These are phyloP conservation scores for Passalora sequoiae DNA, from an alignment of 2,329 filamentous ascomycete genomes.

Conservation along the genomic window DNA sequence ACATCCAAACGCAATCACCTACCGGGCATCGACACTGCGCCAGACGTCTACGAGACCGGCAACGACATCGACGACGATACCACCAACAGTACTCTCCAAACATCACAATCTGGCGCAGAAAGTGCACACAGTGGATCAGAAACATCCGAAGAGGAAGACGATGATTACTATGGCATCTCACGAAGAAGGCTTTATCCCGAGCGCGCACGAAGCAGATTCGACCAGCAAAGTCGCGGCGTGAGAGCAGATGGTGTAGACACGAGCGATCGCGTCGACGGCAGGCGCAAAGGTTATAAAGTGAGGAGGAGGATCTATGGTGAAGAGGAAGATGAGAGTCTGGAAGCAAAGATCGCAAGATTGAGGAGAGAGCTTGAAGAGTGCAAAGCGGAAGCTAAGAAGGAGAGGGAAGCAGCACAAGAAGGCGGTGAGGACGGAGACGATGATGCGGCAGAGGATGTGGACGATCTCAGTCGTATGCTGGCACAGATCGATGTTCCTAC, in stretches of 20 bases:
- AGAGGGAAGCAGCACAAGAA: slow-evolving; percentile 41
- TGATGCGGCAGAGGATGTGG: slow-evolving; percentile 52
- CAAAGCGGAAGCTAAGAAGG: slow-evolving; percentile 38
- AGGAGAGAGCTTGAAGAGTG: slow-evolving; percentile 71
- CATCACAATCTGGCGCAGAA: slow-evolving; percentile 13
- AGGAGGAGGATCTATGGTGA: slow-evolving; percentile 49
- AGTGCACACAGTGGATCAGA: slow-evolving; percentile 7
- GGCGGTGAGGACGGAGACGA: slow-evolving; percentile 42
- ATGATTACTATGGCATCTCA: slow-evolving; percentile 59
- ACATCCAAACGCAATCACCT: slow-evolving; percentile 18
- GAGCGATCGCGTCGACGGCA: slow-evolving; percentile 78
- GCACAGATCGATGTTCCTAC: slow-evolving; percentile 54
- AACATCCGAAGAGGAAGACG: slow-evolving; percentile 40
- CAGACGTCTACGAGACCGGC: slow-evolving; percentile 97
- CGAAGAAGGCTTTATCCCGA: slow-evolving; percentile 70
- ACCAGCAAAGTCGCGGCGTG: slow-evolving; percentile 58
- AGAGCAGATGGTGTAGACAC: slow-evolving; percentile 79
- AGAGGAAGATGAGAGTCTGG: slow-evolving; percentile 71
- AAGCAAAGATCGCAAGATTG: slow-evolving; percentile 73
- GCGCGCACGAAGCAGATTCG: slow-evolving; percentile 74
- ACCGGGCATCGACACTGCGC: slow-evolving; percentile 62
- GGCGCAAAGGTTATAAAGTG: slow-evolving; percentile 74
- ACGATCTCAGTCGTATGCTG: slow-evolving; percentile 64
- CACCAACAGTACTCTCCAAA: slow-evolving; percentile 16
- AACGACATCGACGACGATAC: slow-evolving; percentile 34